Conservation (phyloP, 2,329 filamentous ascomycete species). For the Aspergillus proliferans region DNA sequence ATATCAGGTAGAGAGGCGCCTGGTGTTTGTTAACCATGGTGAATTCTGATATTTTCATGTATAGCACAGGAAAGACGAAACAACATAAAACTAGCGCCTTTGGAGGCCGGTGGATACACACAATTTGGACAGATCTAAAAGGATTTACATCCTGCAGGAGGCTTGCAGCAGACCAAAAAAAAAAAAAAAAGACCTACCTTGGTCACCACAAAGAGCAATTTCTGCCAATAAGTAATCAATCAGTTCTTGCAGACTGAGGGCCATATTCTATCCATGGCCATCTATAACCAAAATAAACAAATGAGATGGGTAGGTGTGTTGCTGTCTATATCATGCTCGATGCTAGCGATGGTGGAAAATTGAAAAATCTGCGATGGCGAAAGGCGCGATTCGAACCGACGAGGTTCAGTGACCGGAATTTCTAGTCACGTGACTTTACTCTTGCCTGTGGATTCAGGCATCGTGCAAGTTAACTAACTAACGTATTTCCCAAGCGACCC, state of each 20-base stretch:
- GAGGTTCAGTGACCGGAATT: not conserved
- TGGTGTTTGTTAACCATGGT: conserved; percentile 18
- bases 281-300: not conserved
- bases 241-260: conserved; percentile 49
- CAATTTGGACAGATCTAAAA: conserved; percentile 3
- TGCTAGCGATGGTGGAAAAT: conserved; percentile 2
- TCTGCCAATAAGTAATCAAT: conserved; percentile 54
- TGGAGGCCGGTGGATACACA: conserved; percentile 1
- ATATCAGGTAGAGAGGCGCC: conserved; percentile 33
- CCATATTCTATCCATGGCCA: conserved; percentile 32
- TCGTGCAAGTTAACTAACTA: too few relatives aligned
- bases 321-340: not conserved
- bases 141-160: conserved; percentile 1
- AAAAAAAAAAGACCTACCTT: conserved; percentile 44
- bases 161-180: conserved; percentile 13
- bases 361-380: conserved; percentile 10
- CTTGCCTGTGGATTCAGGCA: too few relatives aligned
- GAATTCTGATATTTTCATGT: not conserved
- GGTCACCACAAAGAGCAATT: conserved; percentile 52
- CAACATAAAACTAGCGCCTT: too few relatives aligned
- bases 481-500: too few relatives aligned
- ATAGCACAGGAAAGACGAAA: not conserved
- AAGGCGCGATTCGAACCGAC: conserved; percentile 27
- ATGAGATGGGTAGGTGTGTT: conserved; percentile 1
- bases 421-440: too few relatives aligned